Base-by-base conservation (phyloP, 768 basidiomycete species). In the Termitomyces sp. region DNA sequence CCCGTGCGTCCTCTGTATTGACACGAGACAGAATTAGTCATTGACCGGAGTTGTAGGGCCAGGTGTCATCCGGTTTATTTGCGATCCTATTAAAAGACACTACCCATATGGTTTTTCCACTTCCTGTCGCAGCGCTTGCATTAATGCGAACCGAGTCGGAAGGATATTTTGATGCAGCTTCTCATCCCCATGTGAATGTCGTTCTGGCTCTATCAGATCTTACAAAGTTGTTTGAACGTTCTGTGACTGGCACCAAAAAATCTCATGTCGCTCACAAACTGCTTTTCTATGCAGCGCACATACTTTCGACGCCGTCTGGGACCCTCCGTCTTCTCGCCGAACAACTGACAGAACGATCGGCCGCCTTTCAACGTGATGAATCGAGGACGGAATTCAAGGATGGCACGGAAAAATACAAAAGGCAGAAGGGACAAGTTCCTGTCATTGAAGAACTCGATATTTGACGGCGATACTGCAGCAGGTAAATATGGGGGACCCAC, bases 241-340 rank as follows among this genome's bases (percentile, higher is more conserved):
- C 55, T 26, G 48, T 26, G 11, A 31, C 15, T 12, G 57, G 40
- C 9, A 11, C 45, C 43, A 64, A 63, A 43, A 49, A 58, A 50
- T 74, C 71, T 50, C 80, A 79, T 62, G 68, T 81, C 49, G 67
- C 74, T 9, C 82, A 82, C 61, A 92, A 90, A 70, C 61, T 91
- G 26, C 67, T 75, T 14, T 92, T 86, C 70, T 92, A 91, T 60
- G 82, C 82, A 5, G 86, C 85, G 7, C 80, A 86, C 61, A 66
- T 84, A 7, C 57, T 81, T 21, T 74, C 79, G 0, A 78, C 73
- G n/a, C 79, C 86, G 1, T 62, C 73, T 42, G 59, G 62, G 3
- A 63, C 75, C 44, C 64, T 86, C 45, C 66, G 65, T 48, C 63
- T 65, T 9, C 66, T 84, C 37, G 69, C 77, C 9, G 71, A 77